Percentiles rank a stretch among this genome's conserved stretches.
Evolutionary conservation across 1,284 basidiomycete genomes (phyloP).

Genomic region (Tremellales sp.): DNA sequence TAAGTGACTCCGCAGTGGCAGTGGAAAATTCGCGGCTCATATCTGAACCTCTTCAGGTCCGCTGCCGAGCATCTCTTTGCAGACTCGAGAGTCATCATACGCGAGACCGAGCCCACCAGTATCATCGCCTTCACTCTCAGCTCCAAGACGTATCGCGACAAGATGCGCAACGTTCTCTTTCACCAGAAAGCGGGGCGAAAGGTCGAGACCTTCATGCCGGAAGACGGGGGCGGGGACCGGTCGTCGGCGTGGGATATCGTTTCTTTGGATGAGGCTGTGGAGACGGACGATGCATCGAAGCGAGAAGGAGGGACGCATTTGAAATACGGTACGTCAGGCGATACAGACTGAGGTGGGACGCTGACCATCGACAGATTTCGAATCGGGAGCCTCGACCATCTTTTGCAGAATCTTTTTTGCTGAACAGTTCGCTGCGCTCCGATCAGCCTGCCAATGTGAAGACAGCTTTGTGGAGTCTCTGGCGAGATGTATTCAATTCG

Average conservation of each 20-base stretch:
- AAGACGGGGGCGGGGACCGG: conserved; percentile 24
- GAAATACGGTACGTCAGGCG: conserved; percentile 41
- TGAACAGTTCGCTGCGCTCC: conserved; percentile 93
- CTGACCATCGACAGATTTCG: conserved; percentile 61
- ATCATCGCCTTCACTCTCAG: conserved; percentile 94
- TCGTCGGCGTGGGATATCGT: conserved; percentile 81
- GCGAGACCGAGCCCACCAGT: conserved; percentile 96
- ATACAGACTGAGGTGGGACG: neutral
- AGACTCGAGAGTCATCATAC: conserved; percentile 90
- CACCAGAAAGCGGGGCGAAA: conserved; percentile 51
- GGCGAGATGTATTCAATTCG: conserved; percentile 92
- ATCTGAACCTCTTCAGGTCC: conserved; percentile 27
- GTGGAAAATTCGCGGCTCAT: neutral
- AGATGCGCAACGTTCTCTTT: conserved; percentile 64
- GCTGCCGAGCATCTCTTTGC: conserved; percentile 81
- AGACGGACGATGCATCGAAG: conserved; percentile 36
- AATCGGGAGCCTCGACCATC: conserved; percentile 86
- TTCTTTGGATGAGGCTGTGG: conserved; percentile 52
- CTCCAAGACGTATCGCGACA: conserved; percentile 84
- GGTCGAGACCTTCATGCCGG: conserved; percentile 34
- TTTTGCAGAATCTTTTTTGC: conserved; percentile 94
- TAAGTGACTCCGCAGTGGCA: conserved; percentile 25
- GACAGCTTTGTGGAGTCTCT: conserved; percentile 90
- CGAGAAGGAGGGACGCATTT: conserved; percentile 44
- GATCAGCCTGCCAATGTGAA: conserved; percentile 88